Conservation (phyloP, 495 filamentous ascomycete species). For the Lineolata rhizophorae region DNA sequence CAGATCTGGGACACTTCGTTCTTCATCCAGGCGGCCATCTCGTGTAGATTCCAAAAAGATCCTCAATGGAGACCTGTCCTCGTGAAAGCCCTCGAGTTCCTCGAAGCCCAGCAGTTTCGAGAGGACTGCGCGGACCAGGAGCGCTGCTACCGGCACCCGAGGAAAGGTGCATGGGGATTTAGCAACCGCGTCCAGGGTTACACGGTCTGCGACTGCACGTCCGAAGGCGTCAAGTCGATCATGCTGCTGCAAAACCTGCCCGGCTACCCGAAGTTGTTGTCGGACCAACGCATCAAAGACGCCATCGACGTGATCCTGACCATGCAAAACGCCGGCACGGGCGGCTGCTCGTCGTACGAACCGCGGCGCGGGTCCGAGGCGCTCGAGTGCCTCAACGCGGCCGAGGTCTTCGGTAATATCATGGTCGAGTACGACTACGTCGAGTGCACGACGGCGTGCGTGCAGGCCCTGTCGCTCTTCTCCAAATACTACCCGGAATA, state of each 20-base stretch:
- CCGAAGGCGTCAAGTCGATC: conserved; percentile 73
- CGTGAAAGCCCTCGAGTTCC: conserved; percentile 58
- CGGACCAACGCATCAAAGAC: conserved; percentile 55
- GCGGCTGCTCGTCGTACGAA: conserved; percentile 84
- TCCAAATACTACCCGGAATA: conserved; percentile 62
- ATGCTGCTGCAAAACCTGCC: conserved; percentile 65
- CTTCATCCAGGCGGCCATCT: conserved; percentile 57
- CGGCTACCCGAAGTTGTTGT: conserved; percentile 52
- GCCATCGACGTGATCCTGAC: conserved; percentile 77
- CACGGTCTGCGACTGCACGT: conserved; percentile 81
- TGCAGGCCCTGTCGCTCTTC: conserved; percentile 76
- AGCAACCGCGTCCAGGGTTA: conserved; percentile 84
- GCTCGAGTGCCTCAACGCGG: conserved; percentile 75
- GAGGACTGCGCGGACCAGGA: conserved; percentile 62
- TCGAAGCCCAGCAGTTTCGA: conserved; percentile 79
- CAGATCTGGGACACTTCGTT: conserved; percentile 94
- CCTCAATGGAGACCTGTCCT: conserved; percentile 69
- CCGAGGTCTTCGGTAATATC: conserved; percentile 89
- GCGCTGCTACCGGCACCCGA: conserved; percentile 70
- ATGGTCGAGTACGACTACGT: conserved; percentile 98
- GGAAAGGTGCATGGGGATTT: conserved; percentile 91
- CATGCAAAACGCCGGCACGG: conserved; percentile 63
- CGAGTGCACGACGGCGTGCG: conserved; percentile 87
- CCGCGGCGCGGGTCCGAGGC: conserved; percentile 50
- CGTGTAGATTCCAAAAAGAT: conserved; percentile 56